Evolutionary conservation across 2,329 filamentous ascomycete species (phyloP), one percentile per base, ranked within the genome.

Genomic region (Aspergillus neoniger): DNA sequence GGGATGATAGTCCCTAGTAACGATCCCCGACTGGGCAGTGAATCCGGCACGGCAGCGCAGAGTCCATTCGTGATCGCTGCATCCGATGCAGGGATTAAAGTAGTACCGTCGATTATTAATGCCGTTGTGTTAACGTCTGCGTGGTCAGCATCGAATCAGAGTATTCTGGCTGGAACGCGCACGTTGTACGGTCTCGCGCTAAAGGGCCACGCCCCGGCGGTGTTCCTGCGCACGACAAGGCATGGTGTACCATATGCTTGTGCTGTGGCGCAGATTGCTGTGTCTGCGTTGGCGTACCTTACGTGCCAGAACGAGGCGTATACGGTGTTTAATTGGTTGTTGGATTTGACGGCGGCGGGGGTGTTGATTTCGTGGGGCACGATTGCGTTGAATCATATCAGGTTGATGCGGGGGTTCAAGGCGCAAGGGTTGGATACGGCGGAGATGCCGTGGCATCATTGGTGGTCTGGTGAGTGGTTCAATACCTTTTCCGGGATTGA

Each of bases 101-200:
- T 83, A 6, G 83, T 92, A 4, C 88, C 89, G 0, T 86, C 86
- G 5, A 84, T 93, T 57, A 87, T 93, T 75, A 94, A 94, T 72
- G 90, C 89, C 38, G 81, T 92, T 25, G 88, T 93, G 66, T 82
- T 92, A 65, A 90, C 87, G 0, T 89, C 88, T 0, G 89, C 88
- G 0, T 88, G 86, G 76, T 91, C 88, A 0, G 83, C 88, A 0
- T 86, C 85, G 0, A 92, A 92, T 66, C 86, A 88, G 65, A 85
- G 83, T 69, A 78, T 92, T 55, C 82, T 82, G 67, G 79, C 80
- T 2, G 81, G 80, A 10, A 83, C 81, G 6, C 79, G 83, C 62
- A 81, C 81, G 58, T 76, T 86, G 9, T 84, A 83, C 64, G 75
- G 75, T 30, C 67, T 79, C 2, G 77, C 77, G 0, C 66, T 83